A percentile compares a stretch with the other conserved stretches of the same genome.
These are phyloP conservation scores for Auriculariales sp. DNA, from an alignment of 768 basidiomycete genomes.

Conservation along the genomic window DNA sequence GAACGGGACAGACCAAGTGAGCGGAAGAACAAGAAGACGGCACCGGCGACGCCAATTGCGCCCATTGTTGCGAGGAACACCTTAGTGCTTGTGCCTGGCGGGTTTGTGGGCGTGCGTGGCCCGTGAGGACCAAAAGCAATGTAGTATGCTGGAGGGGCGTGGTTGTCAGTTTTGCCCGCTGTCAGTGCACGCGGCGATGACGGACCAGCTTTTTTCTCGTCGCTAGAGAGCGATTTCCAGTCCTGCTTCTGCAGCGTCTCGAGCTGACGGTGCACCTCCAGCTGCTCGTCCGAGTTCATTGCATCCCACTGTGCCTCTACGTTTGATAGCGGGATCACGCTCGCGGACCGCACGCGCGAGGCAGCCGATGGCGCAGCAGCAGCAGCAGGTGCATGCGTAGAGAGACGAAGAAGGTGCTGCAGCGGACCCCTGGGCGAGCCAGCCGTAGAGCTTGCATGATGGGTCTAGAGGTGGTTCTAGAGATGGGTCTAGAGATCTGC, in stretches of 20 bases:
- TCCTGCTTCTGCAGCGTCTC: slow-evolving; percentile 89
- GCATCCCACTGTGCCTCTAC: slow-evolving; percentile 89
- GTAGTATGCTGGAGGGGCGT: slow-evolving; percentile 63
- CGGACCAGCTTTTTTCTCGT: slow-evolving; percentile 98
- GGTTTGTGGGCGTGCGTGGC: slow-evolving; percentile 62
- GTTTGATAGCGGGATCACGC: slow-evolving; percentile 64
- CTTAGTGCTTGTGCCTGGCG: slow-evolving; percentile 60
- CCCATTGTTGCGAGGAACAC: slow-evolving; percentile 44
- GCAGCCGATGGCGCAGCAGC: slow-evolving; percentile 21
- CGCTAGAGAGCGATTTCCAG: slow-evolving; percentile 78
- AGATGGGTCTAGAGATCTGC: too few relatives aligned
- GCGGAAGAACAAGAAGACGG: slow-evolving; percentile 37
- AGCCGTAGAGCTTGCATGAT: slow-evolving; percentile 44
- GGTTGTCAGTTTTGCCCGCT: too few relatives aligned
- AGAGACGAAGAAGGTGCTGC: slow-evolving; percentile 21
- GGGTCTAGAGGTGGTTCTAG: too few relatives aligned
- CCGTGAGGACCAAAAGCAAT: slow-evolving; percentile 97
- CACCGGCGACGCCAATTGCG: slow-evolving; percentile 42
- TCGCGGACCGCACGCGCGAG: slow-evolving; percentile 9
- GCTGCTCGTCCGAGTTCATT: slow-evolving; percentile 53
- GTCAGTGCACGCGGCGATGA: too few relatives aligned
- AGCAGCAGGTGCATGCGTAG: slow-evolving; percentile 10
- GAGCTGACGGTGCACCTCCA: slow-evolving; percentile 71
- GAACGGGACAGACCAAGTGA: slow-evolving; percentile 36
- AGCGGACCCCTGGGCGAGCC: slow-evolving; percentile 31